Conservation (phyloP, 352 stramenopile species). For the Phytopythium aichiense region DNA sequence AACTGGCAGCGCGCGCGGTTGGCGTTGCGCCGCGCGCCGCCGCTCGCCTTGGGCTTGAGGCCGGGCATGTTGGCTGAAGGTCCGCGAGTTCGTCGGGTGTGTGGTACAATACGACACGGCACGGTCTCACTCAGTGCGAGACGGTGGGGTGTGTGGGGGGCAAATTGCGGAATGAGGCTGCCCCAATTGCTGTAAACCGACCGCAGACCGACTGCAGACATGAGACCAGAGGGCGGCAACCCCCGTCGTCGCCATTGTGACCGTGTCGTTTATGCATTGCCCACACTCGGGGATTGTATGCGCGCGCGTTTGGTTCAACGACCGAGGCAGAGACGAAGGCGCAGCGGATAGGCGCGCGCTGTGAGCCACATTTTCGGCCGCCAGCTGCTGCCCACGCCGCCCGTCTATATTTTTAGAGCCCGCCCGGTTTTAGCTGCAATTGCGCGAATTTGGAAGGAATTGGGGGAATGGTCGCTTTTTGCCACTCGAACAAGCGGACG, state of each 20-base stretch:
- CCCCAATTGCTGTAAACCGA: not conserved
- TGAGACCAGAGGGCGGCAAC: too few relatives aligned
- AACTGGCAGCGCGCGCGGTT: conserved; percentile 77
- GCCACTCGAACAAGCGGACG: not conserved
- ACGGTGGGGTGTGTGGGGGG: not conserved
- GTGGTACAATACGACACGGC: not conserved
- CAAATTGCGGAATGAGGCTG: conserved; percentile 1
- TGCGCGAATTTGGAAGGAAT: too few relatives aligned
- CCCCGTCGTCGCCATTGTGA: not conserved
- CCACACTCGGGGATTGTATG: not conserved
- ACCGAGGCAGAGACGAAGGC: conserved; percentile 1
- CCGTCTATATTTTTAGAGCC: conserved; percentile 1
- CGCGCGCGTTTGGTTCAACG: not conserved
- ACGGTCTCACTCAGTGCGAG: not conserved
- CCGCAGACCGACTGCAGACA: too few relatives aligned
- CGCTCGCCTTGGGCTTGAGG: conserved; percentile 19
- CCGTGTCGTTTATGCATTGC: not conserved
- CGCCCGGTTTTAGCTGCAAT: not conserved
- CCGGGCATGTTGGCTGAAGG: conserved; percentile 7
- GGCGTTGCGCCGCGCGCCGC: conserved; percentile 41
- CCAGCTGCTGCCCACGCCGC: conserved; percentile 1
- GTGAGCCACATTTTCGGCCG: conserved; percentile 4
- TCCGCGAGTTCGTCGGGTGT: not conserved
- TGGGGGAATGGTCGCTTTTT: not conserved
- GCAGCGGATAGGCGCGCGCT: not conserved